A percentile compares a stretch with the other conserved stretches of the same genome.
These are phyloP conservation scores for Solanum aculeatissimum DNA, from an alignment of 305 asterid species.

Conservation along the genomic window DNA sequence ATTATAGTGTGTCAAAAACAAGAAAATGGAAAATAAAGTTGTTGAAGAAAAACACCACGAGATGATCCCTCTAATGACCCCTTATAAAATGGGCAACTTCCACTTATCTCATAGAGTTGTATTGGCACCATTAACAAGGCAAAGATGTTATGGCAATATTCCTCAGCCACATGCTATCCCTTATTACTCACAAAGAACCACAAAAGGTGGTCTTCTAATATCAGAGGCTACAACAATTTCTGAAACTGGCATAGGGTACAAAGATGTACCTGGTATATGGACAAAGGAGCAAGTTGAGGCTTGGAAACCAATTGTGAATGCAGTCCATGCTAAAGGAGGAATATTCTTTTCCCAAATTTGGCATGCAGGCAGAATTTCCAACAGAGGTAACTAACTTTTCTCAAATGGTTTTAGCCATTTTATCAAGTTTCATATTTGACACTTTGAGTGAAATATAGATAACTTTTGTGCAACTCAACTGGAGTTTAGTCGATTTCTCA, in stretches of 20 bases:
- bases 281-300: constrained; percentile 64
- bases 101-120: constrained; percentile 16
- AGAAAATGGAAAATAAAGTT: neutral
- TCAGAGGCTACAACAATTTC: constrained; percentile 39
- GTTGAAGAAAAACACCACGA: neutral
- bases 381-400: no score
- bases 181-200: constrained; percentile 47
- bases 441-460: no score
- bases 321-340: neutral
- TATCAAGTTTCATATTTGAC: no score
- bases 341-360: neutral
- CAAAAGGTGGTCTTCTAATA: constrained; percentile 37
- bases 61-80: neutral
- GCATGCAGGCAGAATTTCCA: neutral
- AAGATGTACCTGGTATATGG: constrained; percentile 53
- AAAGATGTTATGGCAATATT: constrained; percentile 30
- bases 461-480: no score
- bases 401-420: no score
- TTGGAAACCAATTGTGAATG: constrained; percentile 61
- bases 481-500: no score
- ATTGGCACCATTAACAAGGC: constrained; percentile 44
- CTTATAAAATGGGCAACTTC: neutral
- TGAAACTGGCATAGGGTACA: constrained; percentile 38
- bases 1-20: no score
- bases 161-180: constrained; percentile 50